phyloP scores from a whole-genome alignment of 331 rosid genomes.

The Malus hybrid region DNA sequence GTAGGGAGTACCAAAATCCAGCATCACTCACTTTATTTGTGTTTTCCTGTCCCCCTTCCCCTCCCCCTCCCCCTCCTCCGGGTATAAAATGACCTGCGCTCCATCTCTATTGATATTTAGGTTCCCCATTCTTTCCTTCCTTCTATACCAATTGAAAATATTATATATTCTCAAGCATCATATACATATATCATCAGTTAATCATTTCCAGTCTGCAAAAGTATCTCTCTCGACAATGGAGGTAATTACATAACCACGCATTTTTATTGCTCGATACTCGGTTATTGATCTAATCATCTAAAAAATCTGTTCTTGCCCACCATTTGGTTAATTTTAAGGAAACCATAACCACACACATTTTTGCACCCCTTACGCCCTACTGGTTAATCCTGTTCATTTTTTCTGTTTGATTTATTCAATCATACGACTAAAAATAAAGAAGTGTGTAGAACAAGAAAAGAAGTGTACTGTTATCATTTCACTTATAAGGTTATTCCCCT shows the following conservation, averaged over 20 bases:
- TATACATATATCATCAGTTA: neutral
- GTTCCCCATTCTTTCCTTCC: no score
- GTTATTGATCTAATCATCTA: neutral
- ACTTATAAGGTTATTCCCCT: neutral
- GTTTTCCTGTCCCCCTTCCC: neutral
- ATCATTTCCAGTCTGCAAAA: neutral
- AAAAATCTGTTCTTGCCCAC: no score
- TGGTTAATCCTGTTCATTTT: neutral
- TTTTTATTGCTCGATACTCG: neutral
- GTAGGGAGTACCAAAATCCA: conserved; percentile 9
- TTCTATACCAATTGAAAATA: neutral
- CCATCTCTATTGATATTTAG: no score
- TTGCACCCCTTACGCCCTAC: no score
- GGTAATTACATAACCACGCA: neutral
- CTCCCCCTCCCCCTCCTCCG: no score
- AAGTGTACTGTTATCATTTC: neutral
- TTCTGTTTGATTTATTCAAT: neutral
- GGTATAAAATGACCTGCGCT: no score
- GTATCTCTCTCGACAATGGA: conserved; percentile 1
- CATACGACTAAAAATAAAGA: no score
- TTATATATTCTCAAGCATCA: neutral
- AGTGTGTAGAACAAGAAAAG: no score
- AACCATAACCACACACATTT: no score
- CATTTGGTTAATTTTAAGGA: no score
- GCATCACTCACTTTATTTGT: neutral